Evolutionary conservation across 495 filamentous ascomycete genomes (phyloP), one percentile per base, ranked within the genome.

Genomic region (Talaromyces adpressus): DNA sequence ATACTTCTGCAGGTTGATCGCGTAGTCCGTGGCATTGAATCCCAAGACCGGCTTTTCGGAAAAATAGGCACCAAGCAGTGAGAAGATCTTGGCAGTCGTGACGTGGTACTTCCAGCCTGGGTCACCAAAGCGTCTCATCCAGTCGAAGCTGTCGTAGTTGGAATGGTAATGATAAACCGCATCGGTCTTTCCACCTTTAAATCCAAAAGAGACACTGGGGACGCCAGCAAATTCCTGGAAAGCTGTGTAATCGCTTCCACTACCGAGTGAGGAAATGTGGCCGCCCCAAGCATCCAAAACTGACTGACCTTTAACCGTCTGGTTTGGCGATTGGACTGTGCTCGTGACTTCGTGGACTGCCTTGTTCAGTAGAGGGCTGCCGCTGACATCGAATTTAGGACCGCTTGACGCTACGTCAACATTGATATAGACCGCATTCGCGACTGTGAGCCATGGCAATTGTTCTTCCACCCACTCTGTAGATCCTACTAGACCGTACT

Each of bases 401-500:
- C 88, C 87, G 23, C 71, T 61, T 5, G 84, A 78, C 30, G 82
- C 87, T 22, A 88, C 82, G 69, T 91, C 89, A 45, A 91, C 82
- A 68, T 91, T 91, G 53, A 91, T 65, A 65, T 91, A 91, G 2
- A 88, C 89, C 20, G 91, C 85, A 23, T 88, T 91, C 11, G 90
- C 79, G 23, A 81, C 80, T 9, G 81, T 84, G 9, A 98, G 81
- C 92, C 93, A 97, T 1, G 90, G 89, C 0, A 96, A 74, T 63
- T 91, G 91, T 67, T 98, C 94, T 67, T 88, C 84, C 1, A 89
- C 89, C 88, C 88, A 91, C 64, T 89, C 88, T 0, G 87, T 89
- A 14, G 82, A 85, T 4, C 92, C 92, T 30, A 91, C 70, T 8
- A 90, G 72, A 7, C 84, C 85, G 63, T 89, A 89, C 72, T 91